Base-by-base conservation (phyloP, 192 early-diverging fungal species). In the Ambispora gerdemannii region DNA sequence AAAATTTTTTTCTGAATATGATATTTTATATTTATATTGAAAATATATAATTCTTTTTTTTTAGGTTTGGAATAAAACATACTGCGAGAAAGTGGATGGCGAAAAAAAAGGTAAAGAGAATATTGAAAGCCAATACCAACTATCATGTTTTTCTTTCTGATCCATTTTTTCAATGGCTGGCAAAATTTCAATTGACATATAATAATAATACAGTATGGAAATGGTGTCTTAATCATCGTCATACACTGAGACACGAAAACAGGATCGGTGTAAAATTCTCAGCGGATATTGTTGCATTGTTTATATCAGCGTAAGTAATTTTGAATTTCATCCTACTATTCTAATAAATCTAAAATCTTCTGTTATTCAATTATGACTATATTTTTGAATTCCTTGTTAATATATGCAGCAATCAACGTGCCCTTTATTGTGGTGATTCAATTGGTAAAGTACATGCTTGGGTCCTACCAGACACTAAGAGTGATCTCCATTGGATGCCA, bases 391-490 rank as follows among this genome's bases (percentile, higher is more conserved):
- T 60, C 4, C 36, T 22, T n/a, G 25, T 30, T 24, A 0, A 2
- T 63, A 20, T 22, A 36, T 49, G n/a, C 70, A 80, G 80, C 65
- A 53, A 74, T 11, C 76, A 76, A 51, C 67, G 78, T 35, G 75
- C 80, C 7, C 64, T 86, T 30, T 79, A 82, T 30, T 80, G 75
- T 20, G 85, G 85, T 6, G 82, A 84, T 74, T 78, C 78, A 11
- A 51, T 72, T 0, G 85, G 85, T 3, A 76, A 81, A 32, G 72
- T 86, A 3, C 67, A 74, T 68, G 47, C 80, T 0, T 86, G 78
- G 74, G 83, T 80, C 24, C 63, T 86, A 31, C 85, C 85, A 0
- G 85, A 86, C 53, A 75, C 73, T 10, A 80, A 76, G 20, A 79
- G 76, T 22, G 78, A 78, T 19, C 71, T 69, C 3, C 82, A 86